Conservation (phyloP, 1,284 basidiomycete genomes). For the Papiliotrema fonsecae region DNA sequence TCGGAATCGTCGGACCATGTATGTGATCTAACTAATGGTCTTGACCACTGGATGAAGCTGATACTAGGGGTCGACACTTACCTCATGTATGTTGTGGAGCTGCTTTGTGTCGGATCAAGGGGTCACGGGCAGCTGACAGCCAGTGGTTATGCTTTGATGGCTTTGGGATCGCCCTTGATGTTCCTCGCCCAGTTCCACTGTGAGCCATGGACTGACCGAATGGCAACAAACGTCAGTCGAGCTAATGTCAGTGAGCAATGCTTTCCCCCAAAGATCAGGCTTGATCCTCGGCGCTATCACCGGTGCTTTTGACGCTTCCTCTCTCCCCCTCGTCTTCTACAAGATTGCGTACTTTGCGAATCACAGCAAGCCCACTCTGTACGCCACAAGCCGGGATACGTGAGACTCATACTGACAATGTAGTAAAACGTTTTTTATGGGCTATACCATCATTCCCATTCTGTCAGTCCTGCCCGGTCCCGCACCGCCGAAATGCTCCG, state of each 20-base stretch:
- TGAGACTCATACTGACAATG: not conserved
- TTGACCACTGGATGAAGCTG: not conserved
- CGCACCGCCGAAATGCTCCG: too few relatives aligned
- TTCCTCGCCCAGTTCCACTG: constrained; percentile 45
- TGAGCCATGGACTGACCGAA: not conserved
- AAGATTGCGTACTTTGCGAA: constrained; percentile 28
- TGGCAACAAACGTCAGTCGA: not conserved
- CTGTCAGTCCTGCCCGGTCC: constrained; percentile 29
- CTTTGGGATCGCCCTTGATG: constrained; percentile 45
- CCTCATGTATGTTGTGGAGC: constrained; percentile 22
- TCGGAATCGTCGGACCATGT: constrained; percentile 23
- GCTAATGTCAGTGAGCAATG: constrained; percentile 38
- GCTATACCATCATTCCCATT: constrained; percentile 39
- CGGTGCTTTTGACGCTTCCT: constrained; percentile 48
- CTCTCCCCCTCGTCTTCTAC: constrained; percentile 43
- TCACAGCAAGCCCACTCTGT: constrained; percentile 15
- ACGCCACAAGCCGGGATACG: not conserved
- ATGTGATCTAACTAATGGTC: constrained; percentile 3
- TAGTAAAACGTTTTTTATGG: constrained; percentile 43
- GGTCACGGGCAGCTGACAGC: not conserved
- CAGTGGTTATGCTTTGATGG: constrained; percentile 44
- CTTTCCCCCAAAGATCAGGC: constrained; percentile 47
- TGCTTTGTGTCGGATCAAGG: too few relatives aligned
- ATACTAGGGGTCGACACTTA: constrained; percentile 33
- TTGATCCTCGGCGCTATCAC: constrained; percentile 47